phyloP scores from a whole-genome alignment of 2,329 filamentous ascomycete species.

The Ceratocystis alfenasii region DNA sequence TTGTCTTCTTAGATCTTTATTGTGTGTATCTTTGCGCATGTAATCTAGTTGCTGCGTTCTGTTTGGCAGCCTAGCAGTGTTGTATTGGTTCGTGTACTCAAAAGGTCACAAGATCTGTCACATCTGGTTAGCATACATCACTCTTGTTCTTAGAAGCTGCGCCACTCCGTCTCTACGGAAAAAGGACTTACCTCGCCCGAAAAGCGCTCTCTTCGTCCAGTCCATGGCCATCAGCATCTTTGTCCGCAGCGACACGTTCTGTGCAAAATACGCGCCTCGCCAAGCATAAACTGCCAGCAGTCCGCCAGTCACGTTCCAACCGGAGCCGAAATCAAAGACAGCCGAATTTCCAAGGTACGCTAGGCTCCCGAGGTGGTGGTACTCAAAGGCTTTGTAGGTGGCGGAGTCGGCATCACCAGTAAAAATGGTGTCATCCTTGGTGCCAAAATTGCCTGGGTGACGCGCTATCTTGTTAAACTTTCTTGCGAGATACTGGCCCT shows the following conservation, averaged over 20 bases:
- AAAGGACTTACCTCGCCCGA: conserved; percentile 72
- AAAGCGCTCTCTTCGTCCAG: conserved; percentile 92
- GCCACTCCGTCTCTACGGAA: neutral
- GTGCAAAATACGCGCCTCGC: conserved; percentile 92
- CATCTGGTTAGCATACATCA: neutral
- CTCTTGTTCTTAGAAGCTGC: neutral
- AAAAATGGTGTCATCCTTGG: conserved; percentile 58
- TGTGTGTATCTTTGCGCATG: neutral
- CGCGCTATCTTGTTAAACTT: conserved; percentile 90
- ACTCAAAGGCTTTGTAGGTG: conserved; percentile 89
- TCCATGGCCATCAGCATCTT: conserved; percentile 89
- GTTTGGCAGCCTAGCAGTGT: too few species aligned
- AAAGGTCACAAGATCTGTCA: conserved; percentile 43
- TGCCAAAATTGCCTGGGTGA: conserved; percentile 56
- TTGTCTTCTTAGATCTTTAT: neutral
- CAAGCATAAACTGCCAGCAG: conserved; percentile 91
- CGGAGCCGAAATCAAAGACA: conserved; percentile 71
- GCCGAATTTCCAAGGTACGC: conserved; percentile 96
- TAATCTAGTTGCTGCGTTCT: neutral
- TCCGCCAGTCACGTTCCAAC: conserved; percentile 67
- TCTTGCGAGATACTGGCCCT: conserved; percentile 79
- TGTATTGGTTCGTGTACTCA: conserved; percentile 26
- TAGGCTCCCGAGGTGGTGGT: conserved; percentile 78
- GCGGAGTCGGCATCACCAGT: conserved; percentile 87
- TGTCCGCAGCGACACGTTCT: conserved; percentile 88